phyloP scores from a whole-genome alignment of 2,329 filamentous ascomycete species.

The Dothideomycetes sp. region DNA sequence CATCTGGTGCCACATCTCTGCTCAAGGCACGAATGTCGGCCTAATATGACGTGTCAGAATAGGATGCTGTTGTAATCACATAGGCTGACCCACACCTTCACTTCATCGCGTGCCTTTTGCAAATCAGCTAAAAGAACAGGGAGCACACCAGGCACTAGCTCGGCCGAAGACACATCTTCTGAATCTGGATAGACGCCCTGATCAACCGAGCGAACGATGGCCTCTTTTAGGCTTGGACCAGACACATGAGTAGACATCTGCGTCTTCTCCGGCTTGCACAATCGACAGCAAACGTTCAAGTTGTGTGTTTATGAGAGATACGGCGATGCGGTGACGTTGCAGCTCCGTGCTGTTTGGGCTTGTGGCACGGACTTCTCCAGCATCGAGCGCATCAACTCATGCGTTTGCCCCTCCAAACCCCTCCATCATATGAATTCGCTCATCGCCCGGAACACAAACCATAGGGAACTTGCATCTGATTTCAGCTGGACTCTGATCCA shows the following conservation, averaged over 20 bases:
- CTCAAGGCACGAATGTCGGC: constrained; percentile 66
- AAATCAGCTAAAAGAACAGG: constrained; percentile 40
- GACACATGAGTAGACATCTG: not conserved
- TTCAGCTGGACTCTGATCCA: no score
- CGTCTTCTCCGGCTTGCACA: not conserved
- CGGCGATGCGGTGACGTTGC: not conserved
- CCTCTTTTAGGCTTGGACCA: constrained; percentile 16
- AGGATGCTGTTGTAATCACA: not conserved
- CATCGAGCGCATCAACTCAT: no score
- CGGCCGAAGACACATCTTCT: constrained; percentile 43
- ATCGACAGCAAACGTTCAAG: not conserved
- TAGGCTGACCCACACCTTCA: constrained; percentile 35
- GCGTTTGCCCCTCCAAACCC: no score
- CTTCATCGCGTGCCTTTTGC: constrained; percentile 38
- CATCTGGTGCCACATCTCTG: constrained; percentile 63
- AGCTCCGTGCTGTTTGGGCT: not conserved
- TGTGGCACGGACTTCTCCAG: not conserved
- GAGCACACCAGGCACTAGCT: constrained; percentile 35
- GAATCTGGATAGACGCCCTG: constrained; percentile 45
- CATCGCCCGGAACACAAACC: no score
- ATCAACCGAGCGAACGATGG: constrained; percentile 53
- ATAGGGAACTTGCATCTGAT: no score
- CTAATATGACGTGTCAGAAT: constrained; percentile 26
- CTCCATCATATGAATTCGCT: no score
- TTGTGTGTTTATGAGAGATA: no score